Percentiles rank a stretch among this genome's conserved stretches.
phyloP scores from a whole-genome alignment of 371 early-diverging fungal species.

The Coemansia sp. region DNA sequence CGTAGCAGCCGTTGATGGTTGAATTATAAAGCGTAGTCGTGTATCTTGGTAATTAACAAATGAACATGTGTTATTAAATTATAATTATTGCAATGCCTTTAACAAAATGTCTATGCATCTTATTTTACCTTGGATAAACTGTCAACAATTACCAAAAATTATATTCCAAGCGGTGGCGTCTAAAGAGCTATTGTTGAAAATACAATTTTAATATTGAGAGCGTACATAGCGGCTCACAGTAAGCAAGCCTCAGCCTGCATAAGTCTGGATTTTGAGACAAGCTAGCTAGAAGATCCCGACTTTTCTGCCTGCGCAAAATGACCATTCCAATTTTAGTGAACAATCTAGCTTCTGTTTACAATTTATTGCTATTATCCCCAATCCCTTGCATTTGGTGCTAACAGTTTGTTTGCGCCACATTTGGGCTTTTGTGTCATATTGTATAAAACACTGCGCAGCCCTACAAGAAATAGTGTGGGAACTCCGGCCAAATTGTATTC shows the following conservation, averaged over 20 bases:
- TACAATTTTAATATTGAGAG: not conserved
- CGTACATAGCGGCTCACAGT: too few relatives aligned
- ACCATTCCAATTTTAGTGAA: not conserved
- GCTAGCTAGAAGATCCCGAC: not conserved
- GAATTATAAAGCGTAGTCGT: too few relatives aligned
- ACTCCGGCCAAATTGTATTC: not conserved
- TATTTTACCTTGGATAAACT: slow-evolving; percentile 1
- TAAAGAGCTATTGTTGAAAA: not conserved
- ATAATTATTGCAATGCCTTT: too few relatives aligned
- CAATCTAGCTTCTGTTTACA: not conserved
- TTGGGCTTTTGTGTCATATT: not conserved
- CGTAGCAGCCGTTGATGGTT: too few relatives aligned
- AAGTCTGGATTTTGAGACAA: not conserved
- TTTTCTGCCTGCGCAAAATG: not conserved
- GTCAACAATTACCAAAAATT: not conserved
- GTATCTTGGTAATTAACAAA: too few relatives aligned
- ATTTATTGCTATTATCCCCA: not conserved
- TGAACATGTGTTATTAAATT: too few relatives aligned
- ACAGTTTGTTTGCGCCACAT: not conserved
- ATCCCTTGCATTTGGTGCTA: not conserved
- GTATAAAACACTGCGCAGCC: not conserved
- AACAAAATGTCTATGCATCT: too few relatives aligned
- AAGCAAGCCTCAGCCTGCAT: not conserved
- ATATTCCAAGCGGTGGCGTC: not conserved
- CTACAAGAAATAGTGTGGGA: not conserved